Conservation (phyloP, 1,284 basidiomycete genomes). For the Microbotryum saponariae region DNA sequence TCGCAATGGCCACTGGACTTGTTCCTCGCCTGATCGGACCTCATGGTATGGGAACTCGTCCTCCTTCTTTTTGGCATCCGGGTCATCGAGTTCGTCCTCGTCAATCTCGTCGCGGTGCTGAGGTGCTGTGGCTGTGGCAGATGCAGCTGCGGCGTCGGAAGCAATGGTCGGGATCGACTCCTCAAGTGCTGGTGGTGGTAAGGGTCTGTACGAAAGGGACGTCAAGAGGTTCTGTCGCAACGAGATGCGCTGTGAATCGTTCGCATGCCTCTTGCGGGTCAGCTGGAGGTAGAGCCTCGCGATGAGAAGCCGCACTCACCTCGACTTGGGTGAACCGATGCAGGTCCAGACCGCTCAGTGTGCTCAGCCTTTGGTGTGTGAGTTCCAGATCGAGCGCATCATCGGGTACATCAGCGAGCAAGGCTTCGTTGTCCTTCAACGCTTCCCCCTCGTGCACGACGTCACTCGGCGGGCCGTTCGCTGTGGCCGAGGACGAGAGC, state of each 20-base stretch:
- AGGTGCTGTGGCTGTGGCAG: not conserved
- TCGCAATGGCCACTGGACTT: slow-evolving; percentile 47
- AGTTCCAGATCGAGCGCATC: slow-evolving; percentile 79
- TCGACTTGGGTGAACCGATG: slow-evolving; percentile 32
- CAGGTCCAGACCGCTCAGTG: slow-evolving; percentile 30
- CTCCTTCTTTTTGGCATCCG: slow-evolving; percentile 32
- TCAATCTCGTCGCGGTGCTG: slow-evolving; percentile 15
- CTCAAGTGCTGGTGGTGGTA: slow-evolving; percentile 1
- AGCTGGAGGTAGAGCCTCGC: slow-evolving; percentile 25
- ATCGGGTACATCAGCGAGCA: slow-evolving; percentile 51
- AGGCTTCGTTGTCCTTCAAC: slow-evolving; percentile 27
- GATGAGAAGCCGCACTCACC: slow-evolving; percentile 13
- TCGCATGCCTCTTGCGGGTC: slow-evolving; percentile 39
- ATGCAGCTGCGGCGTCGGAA: not conserved
- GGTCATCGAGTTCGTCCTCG: slow-evolving; percentile 28
- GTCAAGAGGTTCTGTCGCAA: slow-evolving; percentile 82
- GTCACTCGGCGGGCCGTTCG: not conserved
- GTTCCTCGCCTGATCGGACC: slow-evolving; percentile 39
- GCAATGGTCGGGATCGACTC: not conserved
- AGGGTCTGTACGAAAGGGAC: slow-evolving; percentile 45
- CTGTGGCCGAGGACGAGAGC: not conserved
- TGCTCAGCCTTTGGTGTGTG: slow-evolving; percentile 65
- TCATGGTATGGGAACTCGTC: slow-evolving; percentile 27
- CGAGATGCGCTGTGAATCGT: slow-evolving; percentile 61
- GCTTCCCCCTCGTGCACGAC: slow-evolving; percentile 17